Evolutionary conservation across 257 asterid species (phyloP).

Genomic region (Capsicum pubescens): DNA sequence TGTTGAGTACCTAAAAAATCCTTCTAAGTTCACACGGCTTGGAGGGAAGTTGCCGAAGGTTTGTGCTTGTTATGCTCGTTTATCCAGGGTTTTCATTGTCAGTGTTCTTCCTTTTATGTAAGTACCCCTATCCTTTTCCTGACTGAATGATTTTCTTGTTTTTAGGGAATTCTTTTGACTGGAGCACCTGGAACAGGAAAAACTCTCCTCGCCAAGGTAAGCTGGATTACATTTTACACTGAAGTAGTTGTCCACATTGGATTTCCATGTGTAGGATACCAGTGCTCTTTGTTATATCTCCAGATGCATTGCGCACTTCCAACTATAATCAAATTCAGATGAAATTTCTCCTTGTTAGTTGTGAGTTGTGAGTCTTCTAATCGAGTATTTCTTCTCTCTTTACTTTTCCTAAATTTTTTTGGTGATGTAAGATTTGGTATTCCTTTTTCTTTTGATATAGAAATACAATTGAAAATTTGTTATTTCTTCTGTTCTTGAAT

Average conservation of each 20-base stretch:
- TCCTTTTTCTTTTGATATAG: not conserved
- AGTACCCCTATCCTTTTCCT: not conserved
- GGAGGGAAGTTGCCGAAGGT: slow-evolving; percentile 99
- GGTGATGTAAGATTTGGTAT: not conserved
- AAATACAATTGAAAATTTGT: not conserved
- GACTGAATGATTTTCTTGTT: slow-evolving; percentile 27
- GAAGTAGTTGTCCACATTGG: slow-evolving; percentile 14
- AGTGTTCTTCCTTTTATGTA: slow-evolving; percentile 27
- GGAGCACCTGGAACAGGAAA: slow-evolving; percentile 99
- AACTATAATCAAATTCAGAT: slow-evolving; percentile 14
- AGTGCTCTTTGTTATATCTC: slow-evolving; percentile 3
- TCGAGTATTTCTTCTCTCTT: not conserved
- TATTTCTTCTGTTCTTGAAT: not conserved
- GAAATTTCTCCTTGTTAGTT: slow-evolving; percentile 21
- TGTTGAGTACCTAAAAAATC: slow-evolving; percentile 93
- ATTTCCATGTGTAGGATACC: slow-evolving; percentile 9
- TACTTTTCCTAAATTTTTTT: not conserved
- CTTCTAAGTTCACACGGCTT: slow-evolving; percentile 87
- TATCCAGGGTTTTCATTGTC: slow-evolving; percentile 10
- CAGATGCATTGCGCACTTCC: slow-evolving; percentile 16
- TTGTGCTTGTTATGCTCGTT: slow-evolving; percentile 35
- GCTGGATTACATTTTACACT: slow-evolving; percentile 20
- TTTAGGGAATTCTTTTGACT: slow-evolving; percentile 96
- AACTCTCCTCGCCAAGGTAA: slow-evolving; percentile 94
- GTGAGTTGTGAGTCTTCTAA: slow-evolving; percentile 25